Base-by-base conservation (phyloP, 441 rosid species). In the Bocquillonia castaneifolia region DNA sequence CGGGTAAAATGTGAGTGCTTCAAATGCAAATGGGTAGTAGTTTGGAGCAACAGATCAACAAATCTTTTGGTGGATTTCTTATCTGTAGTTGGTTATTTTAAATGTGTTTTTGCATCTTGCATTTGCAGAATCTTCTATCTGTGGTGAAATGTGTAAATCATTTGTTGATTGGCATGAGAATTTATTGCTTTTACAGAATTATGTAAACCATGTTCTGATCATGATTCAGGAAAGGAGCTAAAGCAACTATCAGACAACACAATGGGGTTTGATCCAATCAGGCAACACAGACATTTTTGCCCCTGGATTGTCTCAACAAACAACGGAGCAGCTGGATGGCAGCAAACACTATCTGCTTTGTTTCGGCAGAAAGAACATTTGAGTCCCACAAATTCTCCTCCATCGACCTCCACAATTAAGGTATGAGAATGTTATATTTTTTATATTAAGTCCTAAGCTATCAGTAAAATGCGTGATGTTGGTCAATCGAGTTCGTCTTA, bases 241-340 rank as follows among this genome's bases (percentile, higher is more conserved):
- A 72, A 74, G 66, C 64, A 48, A 57, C 65, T 40, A 9, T 70
- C 68, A 61, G 86, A 83, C 66, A 81, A 79, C 60, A 77, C 72
- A 64, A 80, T 82, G 86, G 89, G 81, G 72, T 95, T 95, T 78
- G 97, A 95, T 81, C 95, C 93, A 28, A 79, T 90, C 68, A 86
- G 88, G 73, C 99, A 92, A 82, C 98, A 90, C 75, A 82, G 96
- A 63, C 92, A 88, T 76, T 95, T 90, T 78, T 92, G 99, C 79
- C 97, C 97, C 34, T 90, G 99, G 99, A 89, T 92, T 80, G 74
- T 78, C 72, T 79, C 97, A 76, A 69, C 82, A 32, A 76, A 80
- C 55, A 75, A 77, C 39, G 72, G 80, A 61, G 77, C 76, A 68
- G 86, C 92, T 65, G 99, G 98, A 52, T 92, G 98, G 98, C 80